Evolutionary conservation across 2,329 filamentous ascomycete genomes (phyloP).

Genomic region (Alternaria incomplexa): DNA sequence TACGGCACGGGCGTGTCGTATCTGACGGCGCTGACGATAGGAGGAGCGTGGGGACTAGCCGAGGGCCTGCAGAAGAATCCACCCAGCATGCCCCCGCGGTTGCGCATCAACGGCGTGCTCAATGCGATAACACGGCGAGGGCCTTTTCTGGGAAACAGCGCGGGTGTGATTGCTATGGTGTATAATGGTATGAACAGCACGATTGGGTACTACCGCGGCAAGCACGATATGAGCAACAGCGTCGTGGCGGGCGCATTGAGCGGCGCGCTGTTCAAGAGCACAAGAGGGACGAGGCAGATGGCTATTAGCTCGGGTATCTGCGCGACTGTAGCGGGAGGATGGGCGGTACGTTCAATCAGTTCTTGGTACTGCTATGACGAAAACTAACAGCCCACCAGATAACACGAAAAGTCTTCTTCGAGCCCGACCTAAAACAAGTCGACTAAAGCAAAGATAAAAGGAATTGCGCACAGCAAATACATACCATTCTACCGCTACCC

Average conservation of each 20-base stretch:
- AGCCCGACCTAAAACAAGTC: conserved; percentile 18
- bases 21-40: conserved; percentile 80
- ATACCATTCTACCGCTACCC: not conserved
- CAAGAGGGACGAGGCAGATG: conserved; percentile 87
- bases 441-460: not conserved
- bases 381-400: conserved; percentile 15
- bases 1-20: conserved; percentile 97
- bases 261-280: conserved; percentile 96
- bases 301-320: conserved; percentile 92
- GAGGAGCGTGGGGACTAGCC: conserved; percentile 89
- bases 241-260: conserved; percentile 84
- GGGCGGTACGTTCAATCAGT: conserved; percentile 69
- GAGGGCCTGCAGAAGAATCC: conserved; percentile 81
- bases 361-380: too few relatives aligned
- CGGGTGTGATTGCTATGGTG: conserved; percentile 91
- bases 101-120: conserved; percentile 90
- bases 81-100: conserved; percentile 78
- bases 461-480: not conserved
- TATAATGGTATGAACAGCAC: conserved; percentile 76
- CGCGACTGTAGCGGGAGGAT: conserved; percentile 80
- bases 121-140: conserved; percentile 93
- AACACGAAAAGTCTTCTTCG: conserved; percentile 37
- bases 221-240: conserved; percentile 81
- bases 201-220: conserved; percentile 48
- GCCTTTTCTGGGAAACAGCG: conserved; percentile 94